Evolutionary conservation across 2,329 filamentous ascomycete genomes (phyloP).

Genomic region (Pyrenophora tritici-repentis): DNA sequence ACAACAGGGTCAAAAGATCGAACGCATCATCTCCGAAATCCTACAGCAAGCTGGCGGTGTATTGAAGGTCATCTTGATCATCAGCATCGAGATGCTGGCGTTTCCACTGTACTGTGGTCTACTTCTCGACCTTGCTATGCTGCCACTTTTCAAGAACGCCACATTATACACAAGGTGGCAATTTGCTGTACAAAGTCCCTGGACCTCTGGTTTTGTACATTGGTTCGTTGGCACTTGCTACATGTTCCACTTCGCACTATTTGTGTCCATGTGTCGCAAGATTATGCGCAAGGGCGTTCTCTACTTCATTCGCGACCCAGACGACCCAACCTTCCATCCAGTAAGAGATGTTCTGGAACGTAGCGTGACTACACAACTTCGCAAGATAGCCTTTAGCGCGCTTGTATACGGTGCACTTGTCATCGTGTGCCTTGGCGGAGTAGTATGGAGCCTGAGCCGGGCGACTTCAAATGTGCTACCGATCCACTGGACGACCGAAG

Average conservation of each 20-base stretch:
- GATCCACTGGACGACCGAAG: slow-evolving; percentile 90
- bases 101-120: slow-evolving; percentile 96
- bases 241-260: slow-evolving; percentile 99
- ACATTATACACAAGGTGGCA: slow-evolving; percentile 76
- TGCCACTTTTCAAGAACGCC: slow-evolving; percentile 85
- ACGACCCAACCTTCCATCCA: slow-evolving; percentile 97
- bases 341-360: slow-evolving; percentile 95
- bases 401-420: slow-evolving; percentile 94
- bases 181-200: slow-evolving; percentile 78
- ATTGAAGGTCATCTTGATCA: slow-evolving; percentile 96
- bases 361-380: slow-evolving; percentile 86
- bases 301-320: slow-evolving; percentile 97
- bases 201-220: slow-evolving; percentile 93
- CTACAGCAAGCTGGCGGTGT: slow-evolving; percentile 94
- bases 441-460: slow-evolving; percentile 86
- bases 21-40: slow-evolving; percentile 78
- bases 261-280: slow-evolving; percentile 98
- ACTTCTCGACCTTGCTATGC: slow-evolving; percentile 82
- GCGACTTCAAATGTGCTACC: slow-evolving; percentile 75
- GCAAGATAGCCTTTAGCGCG: slow-evolving; percentile 95
- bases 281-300: slow-evolving; percentile 94
- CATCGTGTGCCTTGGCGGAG: slow-evolving; percentile 88
- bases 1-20: slow-evolving; percentile 61
- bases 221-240: slow-evolving; percentile 99
- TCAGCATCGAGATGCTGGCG: slow-evolving; percentile 97